Percentiles rank a stretch among this genome's conserved stretches.
Conservation (phyloP, 139 green algal species). For the Volvox reticuliferus region DNA sequence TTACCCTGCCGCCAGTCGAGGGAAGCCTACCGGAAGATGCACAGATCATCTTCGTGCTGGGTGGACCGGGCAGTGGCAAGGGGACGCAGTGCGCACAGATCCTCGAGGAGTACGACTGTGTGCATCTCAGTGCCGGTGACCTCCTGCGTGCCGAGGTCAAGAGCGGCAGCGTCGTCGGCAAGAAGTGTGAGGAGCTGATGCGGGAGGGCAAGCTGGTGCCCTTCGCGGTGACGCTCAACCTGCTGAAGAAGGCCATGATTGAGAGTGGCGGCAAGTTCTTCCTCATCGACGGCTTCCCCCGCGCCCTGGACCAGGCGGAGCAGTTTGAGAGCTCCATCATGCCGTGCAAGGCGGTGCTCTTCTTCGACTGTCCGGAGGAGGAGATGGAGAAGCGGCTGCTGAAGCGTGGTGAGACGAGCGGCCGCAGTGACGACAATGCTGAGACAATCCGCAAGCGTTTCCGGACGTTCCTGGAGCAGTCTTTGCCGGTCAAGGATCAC, state of each 20-base stretch:
- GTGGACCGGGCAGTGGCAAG: constrained; percentile 65
- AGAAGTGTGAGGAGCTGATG: constrained; percentile 82
- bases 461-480: constrained; percentile 87
- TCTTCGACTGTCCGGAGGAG: constrained; percentile 68
- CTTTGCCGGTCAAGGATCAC: constrained; percentile 88
- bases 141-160: constrained; percentile 84
- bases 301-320: constrained; percentile 84
- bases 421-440: constrained; percentile 94
- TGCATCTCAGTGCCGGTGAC: constrained; percentile 77
- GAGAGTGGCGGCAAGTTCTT: constrained; percentile 74
- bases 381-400: constrained; percentile 92
- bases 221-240: constrained; percentile 73
- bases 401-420: constrained; percentile 86
- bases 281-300: constrained; percentile 94
- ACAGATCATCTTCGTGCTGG: constrained; percentile 68
- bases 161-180: constrained; percentile 63
- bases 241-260: constrained; percentile 77
- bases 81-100: constrained; percentile 69
- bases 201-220: constrained; percentile 89
- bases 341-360: constrained; percentile 54
- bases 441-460: constrained; percentile 97
- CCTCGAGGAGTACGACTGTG: constrained; percentile 45
- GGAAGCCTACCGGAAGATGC: constrained; percentile 50
- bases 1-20: constrained; percentile 50
- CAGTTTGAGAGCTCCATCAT: constrained; percentile 75